Base-by-base conservation (phyloP, 768 basidiomycete genomes). In the Kondoa subrosea region DNA sequence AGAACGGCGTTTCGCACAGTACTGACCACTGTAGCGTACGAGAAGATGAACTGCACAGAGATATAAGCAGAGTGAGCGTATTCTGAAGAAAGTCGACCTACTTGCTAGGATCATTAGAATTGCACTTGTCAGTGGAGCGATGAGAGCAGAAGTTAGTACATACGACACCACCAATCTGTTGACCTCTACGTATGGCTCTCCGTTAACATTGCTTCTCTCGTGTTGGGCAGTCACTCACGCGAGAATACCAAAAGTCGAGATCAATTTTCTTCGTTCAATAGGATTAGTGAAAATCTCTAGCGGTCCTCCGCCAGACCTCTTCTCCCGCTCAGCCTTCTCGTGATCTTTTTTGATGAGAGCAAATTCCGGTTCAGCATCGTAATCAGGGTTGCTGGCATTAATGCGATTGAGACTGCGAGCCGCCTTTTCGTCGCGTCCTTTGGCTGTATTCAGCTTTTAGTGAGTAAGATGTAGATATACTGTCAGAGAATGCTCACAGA, bases 21-120 rank as follows among this genome's bases (percentile, higher is more conserved):
- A n/a, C n/a, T n/a, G n/a, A n/a, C 56, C 34, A 25, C 4, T 57
- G 72, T 72, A 26, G 71, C 71, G 67, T 75, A 75, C 15, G 67
- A 67, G 68, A 74, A 75, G 68, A 77, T 75, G 74, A 77, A 77
- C 67, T 77, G 76, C 17, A 76, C n/a, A n/a, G n/a, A n/a, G n/a
- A n/a, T n/a, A n/a, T n/a, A n/a, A n/a, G n/a, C n/a, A n/a, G n/a
- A n/a, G n/a, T n/a, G n/a, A n/a, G n/a, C n/a, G n/a, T n/a, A n/a
- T n/a, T n/a, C n/a, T n/a, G n/a, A n/a, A n/a, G n/a, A n/a, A n/a
- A n/a, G n/a, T n/a, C n/a, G 56, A 15, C 16, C 25, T 56, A 56
- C 16, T 56, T 25, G 16, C 25, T 56, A 56, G 56, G 15, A 15
- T 25, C 25, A 25, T 15, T 15, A 15, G 56, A 15, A 56, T 15